Percentiles rank a stretch among this genome's conserved stretches.
These are phyloP conservation scores for Larix kaempferi DNA, from an alignment of 75 land plant species.

Conservation along the genomic window DNA sequence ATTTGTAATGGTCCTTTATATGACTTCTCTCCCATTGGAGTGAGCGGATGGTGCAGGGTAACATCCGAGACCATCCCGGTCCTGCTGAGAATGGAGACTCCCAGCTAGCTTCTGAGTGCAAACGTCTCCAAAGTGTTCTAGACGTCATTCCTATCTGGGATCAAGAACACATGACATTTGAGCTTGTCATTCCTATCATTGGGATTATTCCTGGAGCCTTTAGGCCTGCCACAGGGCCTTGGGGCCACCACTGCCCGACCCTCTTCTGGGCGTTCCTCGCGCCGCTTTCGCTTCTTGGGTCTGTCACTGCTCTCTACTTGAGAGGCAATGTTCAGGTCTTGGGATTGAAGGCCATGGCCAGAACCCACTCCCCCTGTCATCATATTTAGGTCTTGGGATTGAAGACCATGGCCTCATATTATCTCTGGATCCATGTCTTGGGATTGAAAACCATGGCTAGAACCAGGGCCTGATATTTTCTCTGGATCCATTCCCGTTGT, in stretches of 20 bases:
- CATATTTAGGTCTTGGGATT: no score
- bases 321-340: no score
- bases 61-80: constrained; percentile 78
- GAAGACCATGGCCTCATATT: no score
- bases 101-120: constrained; percentile 49
- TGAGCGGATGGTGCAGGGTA: constrained; percentile 65
- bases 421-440: no score
- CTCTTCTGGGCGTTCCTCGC: no score
- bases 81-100: constrained; percentile 64
- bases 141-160: constrained; percentile 64
- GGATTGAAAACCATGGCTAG: no score
- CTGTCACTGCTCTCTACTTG: no score
- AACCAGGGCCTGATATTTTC: no score
- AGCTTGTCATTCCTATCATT: constrained; percentile 55
- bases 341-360: no score
- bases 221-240: constrained; percentile 69
- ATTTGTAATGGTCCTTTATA: constrained; percentile 87
- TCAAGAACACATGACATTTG: constrained; percentile 73
- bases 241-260: constrained; percentile 18
- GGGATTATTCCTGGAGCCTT: constrained; percentile 97
- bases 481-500: no score
- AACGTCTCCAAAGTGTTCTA: constrained; percentile 24
- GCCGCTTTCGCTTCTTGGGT: no score
- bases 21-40: constrained; percentile 53
- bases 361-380: no score